These are phyloP conservation scores for Cystofilobasidium ferigula DNA, from an alignment of 768 basidiomycete species.

Conservation along the genomic window DNA sequence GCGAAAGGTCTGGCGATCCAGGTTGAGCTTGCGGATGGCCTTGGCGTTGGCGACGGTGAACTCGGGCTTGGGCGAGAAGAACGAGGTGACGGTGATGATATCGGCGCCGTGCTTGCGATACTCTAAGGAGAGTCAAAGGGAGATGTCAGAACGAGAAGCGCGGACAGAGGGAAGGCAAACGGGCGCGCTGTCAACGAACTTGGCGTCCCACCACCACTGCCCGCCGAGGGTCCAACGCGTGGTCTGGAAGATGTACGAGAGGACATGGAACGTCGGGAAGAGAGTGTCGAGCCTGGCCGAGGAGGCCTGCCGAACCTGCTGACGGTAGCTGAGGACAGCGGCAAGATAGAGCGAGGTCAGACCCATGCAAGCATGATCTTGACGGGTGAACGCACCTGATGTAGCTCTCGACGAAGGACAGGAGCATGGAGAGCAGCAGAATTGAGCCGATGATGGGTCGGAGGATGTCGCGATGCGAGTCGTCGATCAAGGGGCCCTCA, in stretches of 20 bases:
- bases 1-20: constrained; percentile 6
- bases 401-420: not conserved
- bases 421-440: not conserved
- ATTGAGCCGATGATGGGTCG: not conserved
- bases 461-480: not conserved
- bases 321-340: not conserved
- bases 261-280: constrained; percentile 3
- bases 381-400: not conserved
- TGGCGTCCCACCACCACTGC: constrained; percentile 10
- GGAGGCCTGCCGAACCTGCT: not conserved
- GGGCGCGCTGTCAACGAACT: not conserved
- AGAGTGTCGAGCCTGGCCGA: not conserved
- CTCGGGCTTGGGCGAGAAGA: constrained; percentile 11
- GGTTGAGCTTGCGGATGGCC: constrained; percentile 5
- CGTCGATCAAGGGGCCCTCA: too few relatives aligned
- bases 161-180: not conserved
- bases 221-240: constrained; percentile 1
- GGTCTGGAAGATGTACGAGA: constrained; percentile 1
- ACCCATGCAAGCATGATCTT: not conserved
- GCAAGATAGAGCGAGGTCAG: not conserved
- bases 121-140: not conserved
- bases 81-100: constrained; percentile 10
- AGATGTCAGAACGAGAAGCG: too few relatives aligned
- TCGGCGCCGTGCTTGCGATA: constrained; percentile 11
- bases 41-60: constrained; percentile 14